A percentile compares a stretch with the other conserved stretches of the same genome.
These are phyloP conservation scores for Metarhizium anisopliae DNA, from an alignment of 2,329 filamentous ascomycete genomes.

Conservation along the genomic window DNA sequence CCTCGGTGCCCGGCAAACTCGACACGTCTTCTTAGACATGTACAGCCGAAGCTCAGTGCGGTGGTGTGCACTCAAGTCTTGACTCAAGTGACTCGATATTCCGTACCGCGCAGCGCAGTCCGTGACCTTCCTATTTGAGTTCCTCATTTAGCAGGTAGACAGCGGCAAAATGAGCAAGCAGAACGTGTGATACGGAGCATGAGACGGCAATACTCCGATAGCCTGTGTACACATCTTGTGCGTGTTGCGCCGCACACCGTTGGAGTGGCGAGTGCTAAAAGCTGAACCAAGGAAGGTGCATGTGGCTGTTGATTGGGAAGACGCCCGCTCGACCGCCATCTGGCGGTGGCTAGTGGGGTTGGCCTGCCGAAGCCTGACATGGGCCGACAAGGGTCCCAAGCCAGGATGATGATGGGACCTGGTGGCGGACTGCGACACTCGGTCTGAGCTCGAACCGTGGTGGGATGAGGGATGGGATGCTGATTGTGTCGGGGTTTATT, in stretches of 20 bases:
- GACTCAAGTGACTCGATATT: too few relatives aligned
- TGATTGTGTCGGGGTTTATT: too few relatives aligned
- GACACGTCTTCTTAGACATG: too few relatives aligned
- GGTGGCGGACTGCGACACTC: not conserved
- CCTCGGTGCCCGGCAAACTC: not conserved
- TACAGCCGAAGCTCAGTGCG: too few relatives aligned
- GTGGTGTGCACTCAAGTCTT: too few relatives aligned
- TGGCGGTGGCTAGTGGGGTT: slow-evolving; percentile 1
- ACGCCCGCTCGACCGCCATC: not conserved
- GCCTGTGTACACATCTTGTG: not conserved
- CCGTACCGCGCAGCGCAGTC: not conserved
- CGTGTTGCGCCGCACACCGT: not conserved
- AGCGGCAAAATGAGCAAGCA: too few relatives aligned
- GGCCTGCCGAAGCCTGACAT: not conserved
- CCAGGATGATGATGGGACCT: slow-evolving; percentile 1
- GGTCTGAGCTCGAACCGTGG: slow-evolving; percentile 1
- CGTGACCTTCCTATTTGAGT: not conserved
- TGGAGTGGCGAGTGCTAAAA: not conserved
- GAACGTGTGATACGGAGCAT: too few relatives aligned
- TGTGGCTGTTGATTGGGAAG: not conserved
- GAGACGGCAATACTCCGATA: too few relatives aligned
- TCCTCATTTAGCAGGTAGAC: too few relatives aligned
- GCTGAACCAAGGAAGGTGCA: not conserved
- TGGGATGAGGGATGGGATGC: not conserved
- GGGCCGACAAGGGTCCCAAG: slow-evolving; percentile 1